phyloP scores from a whole-genome alignment of 148 eudicot genomes.

The Spergularia marina region DNA sequence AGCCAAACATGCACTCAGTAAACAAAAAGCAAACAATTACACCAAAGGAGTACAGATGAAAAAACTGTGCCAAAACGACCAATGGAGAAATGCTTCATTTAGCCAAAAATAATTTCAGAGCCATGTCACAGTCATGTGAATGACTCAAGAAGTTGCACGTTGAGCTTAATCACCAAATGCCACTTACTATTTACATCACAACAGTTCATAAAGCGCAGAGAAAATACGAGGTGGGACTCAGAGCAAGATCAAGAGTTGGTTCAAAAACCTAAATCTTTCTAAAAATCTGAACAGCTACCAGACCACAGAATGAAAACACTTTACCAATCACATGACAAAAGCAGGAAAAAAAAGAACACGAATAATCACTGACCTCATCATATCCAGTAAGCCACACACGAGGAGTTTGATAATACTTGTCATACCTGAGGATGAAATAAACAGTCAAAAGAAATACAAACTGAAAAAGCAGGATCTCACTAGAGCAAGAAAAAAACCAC shows the following conservation, averaged over 20 bases:
- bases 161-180: neutral
- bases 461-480: slow-evolving; percentile 1
- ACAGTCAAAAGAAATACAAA: neutral
- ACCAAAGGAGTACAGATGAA: neutral
- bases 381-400: slow-evolving; percentile 99
- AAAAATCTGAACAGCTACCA: neutral
- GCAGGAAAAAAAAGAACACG: neutral
- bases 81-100: slow-evolving; percentile 2
- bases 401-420: slow-evolving; percentile 97
- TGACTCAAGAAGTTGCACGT: neutral
- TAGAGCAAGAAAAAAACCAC: neutral
- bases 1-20: slow-evolving; percentile 18
- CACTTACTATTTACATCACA: neutral
- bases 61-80: neutral
- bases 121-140: neutral
- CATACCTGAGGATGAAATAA: slow-evolving; percentile 55
- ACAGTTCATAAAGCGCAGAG: no score
- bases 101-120: neutral
- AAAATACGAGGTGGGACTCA: no score
- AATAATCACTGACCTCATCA: slow-evolving; percentile 75
- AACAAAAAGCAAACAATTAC: slow-evolving; percentile 13
- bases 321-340: neutral
- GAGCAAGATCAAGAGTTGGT: neutral
- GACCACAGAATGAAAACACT: neutral
- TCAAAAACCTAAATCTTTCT: neutral